phyloP scores from a whole-genome alignment of 345 rosid species.

The Tarenaya hassleriana region DNA sequence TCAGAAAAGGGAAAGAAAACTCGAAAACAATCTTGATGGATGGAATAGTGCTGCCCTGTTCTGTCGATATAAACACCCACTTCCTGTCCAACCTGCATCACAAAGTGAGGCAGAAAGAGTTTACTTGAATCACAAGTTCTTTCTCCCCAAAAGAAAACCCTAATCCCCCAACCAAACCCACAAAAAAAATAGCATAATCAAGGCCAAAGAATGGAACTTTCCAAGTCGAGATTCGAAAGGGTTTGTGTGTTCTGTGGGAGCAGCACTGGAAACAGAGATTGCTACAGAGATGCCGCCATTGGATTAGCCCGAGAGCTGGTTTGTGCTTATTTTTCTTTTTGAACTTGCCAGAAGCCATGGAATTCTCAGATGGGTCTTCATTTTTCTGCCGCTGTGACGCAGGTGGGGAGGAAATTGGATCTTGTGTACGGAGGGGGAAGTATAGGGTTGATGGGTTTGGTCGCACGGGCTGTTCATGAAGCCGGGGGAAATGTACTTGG shows the following conservation, averaged over 20 bases:
- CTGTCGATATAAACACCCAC: conserved; percentile 26
- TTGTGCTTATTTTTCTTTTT: no score
- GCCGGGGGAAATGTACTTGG: no score
- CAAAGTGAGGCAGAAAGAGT: conserved; percentile 27
- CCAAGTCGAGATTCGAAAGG: conserved; percentile 64
- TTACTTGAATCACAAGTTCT: conserved; percentile 27
- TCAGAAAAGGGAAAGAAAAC: conserved; percentile 20
- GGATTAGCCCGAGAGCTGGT: conserved; percentile 83
- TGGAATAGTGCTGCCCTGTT: conserved; percentile 25
- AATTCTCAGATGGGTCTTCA: no score
- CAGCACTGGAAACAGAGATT: conserved; percentile 71
- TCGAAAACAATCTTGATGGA: conserved; percentile 18
- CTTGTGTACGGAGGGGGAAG: no score
- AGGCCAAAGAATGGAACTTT: conserved; percentile 18
- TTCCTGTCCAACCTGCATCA: conserved; percentile 26
- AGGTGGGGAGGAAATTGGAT: no score
- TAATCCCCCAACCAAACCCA: conserved; percentile 1
- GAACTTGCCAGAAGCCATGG: no score
- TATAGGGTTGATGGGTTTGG: no score
- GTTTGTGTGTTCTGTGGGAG: conserved; percentile 85
- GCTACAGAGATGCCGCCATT: conserved; percentile 72
- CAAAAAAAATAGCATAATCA: conserved; percentile 4
- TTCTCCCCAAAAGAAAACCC: conserved; percentile 8
- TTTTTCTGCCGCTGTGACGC: no score
- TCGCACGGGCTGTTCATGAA: no score